These are phyloP conservation scores for Alternaria burnsii DNA, from an alignment of 2,329 filamentous ascomycete genomes.

Conservation along the genomic window DNA sequence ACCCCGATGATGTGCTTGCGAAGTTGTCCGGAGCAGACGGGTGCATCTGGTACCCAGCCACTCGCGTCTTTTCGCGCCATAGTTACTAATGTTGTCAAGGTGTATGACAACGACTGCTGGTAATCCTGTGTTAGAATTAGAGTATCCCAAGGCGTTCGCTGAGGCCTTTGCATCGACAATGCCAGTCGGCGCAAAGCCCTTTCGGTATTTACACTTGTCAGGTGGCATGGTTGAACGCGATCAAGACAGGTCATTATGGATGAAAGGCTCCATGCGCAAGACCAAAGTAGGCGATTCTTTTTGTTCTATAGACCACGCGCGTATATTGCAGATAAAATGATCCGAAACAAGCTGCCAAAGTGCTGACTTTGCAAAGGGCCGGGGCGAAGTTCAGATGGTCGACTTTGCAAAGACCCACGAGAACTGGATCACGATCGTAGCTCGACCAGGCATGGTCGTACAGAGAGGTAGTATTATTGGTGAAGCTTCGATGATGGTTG, in stretches of 20 bases:
- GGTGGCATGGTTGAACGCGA: constrained; percentile 22
- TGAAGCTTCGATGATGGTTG: constrained; percentile 18
- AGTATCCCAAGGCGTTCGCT: constrained; percentile 26
- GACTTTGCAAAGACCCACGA: constrained; percentile 19
- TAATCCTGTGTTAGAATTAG: constrained; percentile 20
- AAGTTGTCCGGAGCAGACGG: constrained; percentile 24
- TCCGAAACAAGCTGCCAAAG: background rate
- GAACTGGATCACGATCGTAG: constrained; percentile 26
- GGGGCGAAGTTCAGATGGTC: constrained; percentile 25
- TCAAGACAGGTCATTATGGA: constrained; percentile 19
- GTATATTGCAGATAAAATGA: background rate
- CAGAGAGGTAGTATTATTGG: constrained; percentile 17
- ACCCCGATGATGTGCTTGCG: constrained; percentile 21
- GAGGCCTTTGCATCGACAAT: constrained; percentile 17
- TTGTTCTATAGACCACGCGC: background rate
- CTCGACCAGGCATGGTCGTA: constrained; percentile 22
- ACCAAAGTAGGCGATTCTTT: constrained; percentile 12
- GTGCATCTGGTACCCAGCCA: constrained; percentile 25
- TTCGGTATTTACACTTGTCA: constrained; percentile 26
- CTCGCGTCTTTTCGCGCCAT: background rate
- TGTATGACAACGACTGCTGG: constrained; percentile 29
- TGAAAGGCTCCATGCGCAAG: constrained; percentile 23
- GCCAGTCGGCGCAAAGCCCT: constrained; percentile 15
- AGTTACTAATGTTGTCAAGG: constrained; percentile 20
- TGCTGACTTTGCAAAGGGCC: constrained; percentile 13